A percentile compares a stretch with the other conserved stretches of the same genome.
phyloP scores from a whole-genome alignment of 2,329 filamentous ascomycete species.

The Verruconis gallopava region DNA sequence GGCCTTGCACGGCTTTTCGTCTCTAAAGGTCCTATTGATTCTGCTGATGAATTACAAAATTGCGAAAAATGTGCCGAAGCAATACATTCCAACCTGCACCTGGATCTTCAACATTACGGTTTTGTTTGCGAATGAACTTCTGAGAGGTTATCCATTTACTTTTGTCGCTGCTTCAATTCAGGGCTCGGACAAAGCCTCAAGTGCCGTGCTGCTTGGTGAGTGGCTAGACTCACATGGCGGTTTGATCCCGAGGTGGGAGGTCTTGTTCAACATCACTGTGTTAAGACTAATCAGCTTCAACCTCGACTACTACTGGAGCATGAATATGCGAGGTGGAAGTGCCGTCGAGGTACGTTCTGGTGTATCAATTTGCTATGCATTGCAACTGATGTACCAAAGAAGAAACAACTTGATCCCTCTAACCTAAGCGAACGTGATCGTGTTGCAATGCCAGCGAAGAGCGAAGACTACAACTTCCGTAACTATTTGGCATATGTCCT shows the following conservation, averaged over 20 bases:
- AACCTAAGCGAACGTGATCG: constrained; percentile 82
- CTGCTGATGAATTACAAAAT: constrained; percentile 72
- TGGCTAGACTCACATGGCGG: constrained; percentile 72
- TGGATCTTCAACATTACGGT: constrained; percentile 83
- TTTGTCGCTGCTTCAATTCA: constrained; percentile 44
- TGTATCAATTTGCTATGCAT: constrained; percentile 8
- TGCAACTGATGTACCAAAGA: constrained; percentile 64
- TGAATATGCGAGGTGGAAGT: constrained; percentile 49
- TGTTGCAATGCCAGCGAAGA: constrained; percentile 59
- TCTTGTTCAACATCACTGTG: constrained; percentile 95
- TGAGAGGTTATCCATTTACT: constrained; percentile 60
- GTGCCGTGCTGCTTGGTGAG: constrained; percentile 45
- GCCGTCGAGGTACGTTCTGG: constrained; percentile 60
- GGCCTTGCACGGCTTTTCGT: constrained; percentile 73
- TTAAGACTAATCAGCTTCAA: constrained; percentile 93
- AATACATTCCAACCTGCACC: constrained; percentile 59
- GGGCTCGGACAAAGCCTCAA: constrained; percentile 26
- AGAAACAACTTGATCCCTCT: constrained; percentile 87
- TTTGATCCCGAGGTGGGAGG: constrained; percentile 81
- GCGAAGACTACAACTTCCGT: constrained; percentile 60
- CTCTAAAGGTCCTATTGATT: constrained; percentile 68
- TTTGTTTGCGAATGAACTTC: constrained; percentile 83
- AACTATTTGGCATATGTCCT: constrained; percentile 84
- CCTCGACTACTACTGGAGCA: constrained; percentile 89
- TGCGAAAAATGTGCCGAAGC: constrained; percentile 56